These are phyloP conservation scores for Podila minutissima DNA, from an alignment of 192 early-diverging fungal species.

Conservation along the genomic window DNA sequence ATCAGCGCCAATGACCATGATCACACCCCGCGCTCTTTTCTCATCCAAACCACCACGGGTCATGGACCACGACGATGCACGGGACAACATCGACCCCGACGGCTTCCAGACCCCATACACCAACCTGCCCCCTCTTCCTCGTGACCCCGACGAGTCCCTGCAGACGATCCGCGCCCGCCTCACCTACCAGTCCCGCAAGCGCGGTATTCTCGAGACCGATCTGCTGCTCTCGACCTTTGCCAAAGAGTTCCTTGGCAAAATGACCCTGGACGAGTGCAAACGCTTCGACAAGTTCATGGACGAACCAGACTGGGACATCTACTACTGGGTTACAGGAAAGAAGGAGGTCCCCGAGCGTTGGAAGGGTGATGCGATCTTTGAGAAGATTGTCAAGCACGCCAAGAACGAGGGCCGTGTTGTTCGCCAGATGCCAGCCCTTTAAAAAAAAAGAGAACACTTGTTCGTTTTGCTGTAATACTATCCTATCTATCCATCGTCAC, in stretches of 20 bases:
- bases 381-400: conserved; percentile 77
- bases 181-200: conserved; percentile 87
- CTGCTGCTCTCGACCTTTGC: conserved; percentile 92
- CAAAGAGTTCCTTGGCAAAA: conserved; percentile 61
- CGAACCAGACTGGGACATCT: conserved; percentile 97
- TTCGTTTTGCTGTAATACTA: not conserved
- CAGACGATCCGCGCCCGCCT: conserved; percentile 84
- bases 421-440: conserved; percentile 86
- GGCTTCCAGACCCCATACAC: conserved; percentile 50
- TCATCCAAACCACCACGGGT: conserved; percentile 5
- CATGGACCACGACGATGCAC: conserved; percentile 45
- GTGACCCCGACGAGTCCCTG: conserved; percentile 68
- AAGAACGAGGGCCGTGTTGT: conserved; percentile 80
- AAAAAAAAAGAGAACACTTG: conserved; percentile 10
- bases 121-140: conserved; percentile 64
- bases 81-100: conserved; percentile 31
- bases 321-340: conserved; percentile 86
- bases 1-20: not conserved
- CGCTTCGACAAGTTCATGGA: conserved; percentile 88
- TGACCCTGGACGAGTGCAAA: conserved; percentile 67
- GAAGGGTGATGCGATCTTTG: conserved; percentile 61
- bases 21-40: not conserved
- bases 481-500: not conserved
- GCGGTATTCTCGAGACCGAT: conserved; percentile 95
- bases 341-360: conserved; percentile 68